Conservation (phyloP, 164 flowering plant species). For the Kingdonia uniflora region DNA sequence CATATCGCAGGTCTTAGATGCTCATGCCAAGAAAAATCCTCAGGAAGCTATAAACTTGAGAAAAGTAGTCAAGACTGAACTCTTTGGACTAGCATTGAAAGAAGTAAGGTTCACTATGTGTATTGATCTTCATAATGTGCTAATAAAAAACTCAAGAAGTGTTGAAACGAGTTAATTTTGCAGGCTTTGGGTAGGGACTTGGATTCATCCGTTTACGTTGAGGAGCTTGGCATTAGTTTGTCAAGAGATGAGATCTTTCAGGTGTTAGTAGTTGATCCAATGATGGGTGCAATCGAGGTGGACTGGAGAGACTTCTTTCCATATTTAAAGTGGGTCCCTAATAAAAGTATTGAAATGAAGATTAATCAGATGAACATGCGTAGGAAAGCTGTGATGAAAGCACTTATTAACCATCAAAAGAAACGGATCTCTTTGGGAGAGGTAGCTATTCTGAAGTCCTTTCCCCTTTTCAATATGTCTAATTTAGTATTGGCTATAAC, state of each 20-base stretch:
- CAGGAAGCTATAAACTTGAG: constrained; percentile 48
- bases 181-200: constrained; percentile 78
- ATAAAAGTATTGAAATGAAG: constrained; percentile 44
- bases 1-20: constrained; percentile 26
- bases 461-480: neutral
- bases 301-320: constrained; percentile 99
- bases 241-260: constrained; percentile 54
- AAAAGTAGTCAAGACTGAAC: constrained; percentile 47
- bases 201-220: constrained; percentile 52
- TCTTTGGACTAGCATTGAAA: constrained; percentile 64
- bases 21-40: constrained; percentile 25
- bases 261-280: constrained; percentile 51
- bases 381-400: constrained; percentile 53
- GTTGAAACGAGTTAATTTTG: neutral
- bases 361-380: constrained; percentile 34
- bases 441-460: constrained; percentile 27
- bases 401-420: constrained; percentile 48
- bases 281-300: constrained; percentile 89
- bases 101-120: constrained; percentile 38
- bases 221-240: constrained; percentile 49
- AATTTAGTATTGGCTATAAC: too few relatives aligned
- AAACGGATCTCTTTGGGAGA: constrained; percentile 39
- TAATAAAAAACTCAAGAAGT: neutral
- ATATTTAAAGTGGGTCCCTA: constrained; percentile 83
- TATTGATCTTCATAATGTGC: neutral